Conservation (phyloP, 805 yeast genomes). For the Yamadazyma tumulicola region DNA sequence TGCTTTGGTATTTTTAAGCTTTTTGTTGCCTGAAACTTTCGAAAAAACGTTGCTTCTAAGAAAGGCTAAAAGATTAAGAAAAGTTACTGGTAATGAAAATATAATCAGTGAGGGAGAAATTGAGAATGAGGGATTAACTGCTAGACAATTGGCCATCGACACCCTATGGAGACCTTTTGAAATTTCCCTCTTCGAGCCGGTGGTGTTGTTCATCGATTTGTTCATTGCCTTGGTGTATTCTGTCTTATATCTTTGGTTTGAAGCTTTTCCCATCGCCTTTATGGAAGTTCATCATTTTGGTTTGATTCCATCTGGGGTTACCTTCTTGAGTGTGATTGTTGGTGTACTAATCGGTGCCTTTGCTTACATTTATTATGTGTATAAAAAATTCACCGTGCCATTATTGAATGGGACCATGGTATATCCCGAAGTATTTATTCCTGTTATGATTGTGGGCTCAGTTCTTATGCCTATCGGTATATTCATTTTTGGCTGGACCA, state of each 20-base stretch:
- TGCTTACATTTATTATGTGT: slow-evolving; percentile 23
- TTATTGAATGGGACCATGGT: slow-evolving; percentile 21
- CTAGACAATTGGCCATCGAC: slow-evolving; percentile 20
- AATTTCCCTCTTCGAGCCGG: slow-evolving; percentile 51
- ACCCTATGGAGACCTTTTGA: slow-evolving; percentile 50
- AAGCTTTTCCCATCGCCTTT: slow-evolving; percentile 49
- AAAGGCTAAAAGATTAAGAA: slow-evolving; percentile 47
- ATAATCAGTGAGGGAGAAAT: slow-evolving; percentile 40
- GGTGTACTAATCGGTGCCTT: slow-evolving; percentile 43
- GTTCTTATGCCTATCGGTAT: slow-evolving; percentile 40
- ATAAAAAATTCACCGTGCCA: slow-evolving; percentile 20
- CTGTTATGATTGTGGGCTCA: slow-evolving; percentile 39
- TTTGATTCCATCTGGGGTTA: slow-evolving; percentile 43
- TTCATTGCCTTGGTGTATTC: slow-evolving; percentile 55
- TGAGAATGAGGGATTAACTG: slow-evolving; percentile 20
- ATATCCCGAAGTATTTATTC: slow-evolving; percentile 42
- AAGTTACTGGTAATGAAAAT: slow-evolving; percentile 46
- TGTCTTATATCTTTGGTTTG: slow-evolving; percentile 54
- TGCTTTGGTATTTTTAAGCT: slow-evolving; percentile 30
- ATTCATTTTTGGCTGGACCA: slow-evolving; percentile 50
- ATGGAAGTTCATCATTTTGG: slow-evolving; percentile 44
- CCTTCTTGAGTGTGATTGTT: slow-evolving; percentile 45
- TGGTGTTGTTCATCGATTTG: slow-evolving; percentile 48
- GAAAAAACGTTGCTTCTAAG: slow-evolving; percentile 41
- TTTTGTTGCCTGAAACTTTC: slow-evolving; percentile 48